Evolutionary conservation across 306 rosid genomes (phyloP).

Genomic region (Astragalus membranaceus): DNA sequence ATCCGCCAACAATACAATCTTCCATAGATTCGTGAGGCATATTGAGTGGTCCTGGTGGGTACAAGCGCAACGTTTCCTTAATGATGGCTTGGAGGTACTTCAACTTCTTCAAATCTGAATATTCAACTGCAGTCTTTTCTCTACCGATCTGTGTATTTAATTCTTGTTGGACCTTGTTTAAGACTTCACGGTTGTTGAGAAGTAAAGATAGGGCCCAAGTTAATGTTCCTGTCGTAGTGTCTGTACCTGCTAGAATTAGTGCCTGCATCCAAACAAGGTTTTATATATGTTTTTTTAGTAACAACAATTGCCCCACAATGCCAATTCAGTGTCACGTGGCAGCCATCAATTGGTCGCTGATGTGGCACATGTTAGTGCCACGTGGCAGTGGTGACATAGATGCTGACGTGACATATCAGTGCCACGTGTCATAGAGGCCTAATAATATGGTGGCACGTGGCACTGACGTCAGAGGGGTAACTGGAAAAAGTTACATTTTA

Average conservation of each 20-base stretch:
- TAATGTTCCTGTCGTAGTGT: slow-evolving; percentile 23
- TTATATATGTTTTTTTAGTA: too few species aligned
- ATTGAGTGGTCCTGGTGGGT: slow-evolving; percentile 39
- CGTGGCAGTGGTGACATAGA: too few species aligned
- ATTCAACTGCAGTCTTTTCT: slow-evolving; percentile 8
- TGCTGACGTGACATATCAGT: too few species aligned
- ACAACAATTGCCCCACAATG: too few species aligned
- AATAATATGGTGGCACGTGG: too few species aligned
- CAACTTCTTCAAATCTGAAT: slow-evolving; percentile 29
- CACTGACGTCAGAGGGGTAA: too few species aligned
- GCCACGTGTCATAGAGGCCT: too few species aligned
- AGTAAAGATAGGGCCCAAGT: slow-evolving; percentile 32
- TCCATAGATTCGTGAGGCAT: slow-evolving; percentile 28
- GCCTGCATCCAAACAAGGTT: not conserved
- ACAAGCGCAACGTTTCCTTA: slow-evolving; percentile 49
- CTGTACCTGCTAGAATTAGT: slow-evolving; percentile 16
- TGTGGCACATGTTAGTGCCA: too few species aligned
- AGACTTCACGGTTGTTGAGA: slow-evolving; percentile 18
- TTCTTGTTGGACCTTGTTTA: slow-evolving; percentile 22
- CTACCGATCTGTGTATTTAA: slow-evolving; percentile 12
- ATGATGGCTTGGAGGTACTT: slow-evolving; percentile 38
- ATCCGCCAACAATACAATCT: slow-evolving; percentile 48
- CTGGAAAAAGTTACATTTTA: too few species aligned
- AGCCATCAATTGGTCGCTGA: too few species aligned
- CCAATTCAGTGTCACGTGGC: too few species aligned